phyloP scores from a whole-genome alignment of 768 basidiomycete genomes.

The Collybiopsis confluens region DNA sequence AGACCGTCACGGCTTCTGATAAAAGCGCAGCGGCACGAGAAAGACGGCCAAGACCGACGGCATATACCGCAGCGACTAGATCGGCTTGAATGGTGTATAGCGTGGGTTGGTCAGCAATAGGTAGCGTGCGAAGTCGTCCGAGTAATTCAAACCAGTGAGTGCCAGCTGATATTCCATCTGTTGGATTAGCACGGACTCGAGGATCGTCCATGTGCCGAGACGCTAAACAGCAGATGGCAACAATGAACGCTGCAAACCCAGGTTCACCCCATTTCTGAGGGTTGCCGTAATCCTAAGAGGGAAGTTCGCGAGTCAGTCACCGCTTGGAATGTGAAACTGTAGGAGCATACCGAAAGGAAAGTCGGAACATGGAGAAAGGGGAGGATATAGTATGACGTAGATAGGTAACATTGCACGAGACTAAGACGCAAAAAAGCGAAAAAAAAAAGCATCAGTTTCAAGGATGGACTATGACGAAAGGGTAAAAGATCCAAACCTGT shows the following conservation, averaged over 20 bases:
- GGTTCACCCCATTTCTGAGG: constrained; percentile 95
- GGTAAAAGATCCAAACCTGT: constrained; percentile 55
- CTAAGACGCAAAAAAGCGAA: constrained; percentile 35
- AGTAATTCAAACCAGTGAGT: constrained; percentile 92
- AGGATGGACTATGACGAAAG: neutral
- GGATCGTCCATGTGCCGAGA: constrained; percentile 92
- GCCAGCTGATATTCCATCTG: constrained; percentile 83
- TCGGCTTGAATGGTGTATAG: constrained; percentile 90
- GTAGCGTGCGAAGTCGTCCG: constrained; percentile 79
- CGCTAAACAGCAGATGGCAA: constrained; percentile 87
- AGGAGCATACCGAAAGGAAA: constrained; percentile 63
- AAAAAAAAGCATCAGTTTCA: constrained; percentile 9
- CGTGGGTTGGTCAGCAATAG: constrained; percentile 84
- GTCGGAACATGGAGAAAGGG: constrained; percentile 91
- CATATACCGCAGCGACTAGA: constrained; percentile 89
- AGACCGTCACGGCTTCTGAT: constrained; percentile 84
- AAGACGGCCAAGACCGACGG: constrained; percentile 84
- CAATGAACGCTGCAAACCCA: constrained; percentile 90
- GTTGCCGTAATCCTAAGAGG: constrained; percentile 78
- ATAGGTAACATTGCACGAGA: constrained; percentile 79
- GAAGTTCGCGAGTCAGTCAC: constrained; percentile 14
- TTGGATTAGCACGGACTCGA: constrained; percentile 77
- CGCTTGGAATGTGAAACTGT: constrained; percentile 6
- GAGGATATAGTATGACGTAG: constrained; percentile 89
- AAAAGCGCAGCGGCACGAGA: constrained; percentile 84